Base-by-base conservation (phyloP, 495 filamentous ascomycete species). In the Penicillium paxilli region DNA sequence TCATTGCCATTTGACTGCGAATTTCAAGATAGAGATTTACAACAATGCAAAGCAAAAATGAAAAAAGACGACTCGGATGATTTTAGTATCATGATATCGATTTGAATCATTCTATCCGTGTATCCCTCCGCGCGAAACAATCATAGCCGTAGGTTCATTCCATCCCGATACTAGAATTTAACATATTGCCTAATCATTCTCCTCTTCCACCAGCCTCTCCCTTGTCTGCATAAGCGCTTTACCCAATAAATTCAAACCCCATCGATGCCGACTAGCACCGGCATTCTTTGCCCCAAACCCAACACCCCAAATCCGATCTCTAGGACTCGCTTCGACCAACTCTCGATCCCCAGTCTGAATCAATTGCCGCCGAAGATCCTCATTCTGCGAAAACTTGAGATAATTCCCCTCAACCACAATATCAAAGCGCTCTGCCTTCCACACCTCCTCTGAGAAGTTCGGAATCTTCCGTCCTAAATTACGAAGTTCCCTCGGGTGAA, bases 321-420 rank as follows among this genome's bases (percentile, higher is more conserved):
- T 12, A 6, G 52, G 52, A 42, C 52, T 54, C 9, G 52, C 52
- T 24, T 54, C 52, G 11, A 54, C 52, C 44, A 54, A 47, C 25
- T 54, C 52, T 14, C 52, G 32, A n/a, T 54, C 12, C 16, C 52
- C 52, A n/a, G 52, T 54, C 11, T 19, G 33, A 25, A 54, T 33
- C n/a, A 54, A 23, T 9, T 42, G 23, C 23, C 16, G n/a, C 25
- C 19, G 30, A 5, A 54, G 33, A 3, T 54, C 16, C 11, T 54
- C 45, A 44, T 54, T 54, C 24, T 54, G 52, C 10, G 52, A 54
- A 21, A 54, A 54, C 24, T 54, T 54, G 4, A 54, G 23, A 54
- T 49, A 54, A 40, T 24, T 42, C 1, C 44, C 52, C 7, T 54
- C 52, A 4, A 42, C 10, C 25, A 54, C 52, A 4, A 48, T 48